Evolutionary conservation across 345 rosid species (phyloP).

Genomic region (Hypericum androsaemum): DNA sequence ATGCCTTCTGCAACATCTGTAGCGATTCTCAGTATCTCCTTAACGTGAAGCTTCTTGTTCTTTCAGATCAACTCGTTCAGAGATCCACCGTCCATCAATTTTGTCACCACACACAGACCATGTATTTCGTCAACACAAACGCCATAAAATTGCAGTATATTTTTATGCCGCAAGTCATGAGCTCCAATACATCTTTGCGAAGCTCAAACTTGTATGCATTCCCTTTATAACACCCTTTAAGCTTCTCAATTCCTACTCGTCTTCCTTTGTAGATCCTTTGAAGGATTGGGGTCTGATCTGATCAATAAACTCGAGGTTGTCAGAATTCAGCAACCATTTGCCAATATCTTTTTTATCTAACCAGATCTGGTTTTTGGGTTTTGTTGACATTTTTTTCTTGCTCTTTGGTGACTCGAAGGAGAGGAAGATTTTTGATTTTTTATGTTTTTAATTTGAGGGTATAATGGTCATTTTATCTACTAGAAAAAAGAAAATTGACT

Average conservation of each 20-base stretch:
- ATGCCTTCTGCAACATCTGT: conserved; percentile 73
- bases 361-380: no score
- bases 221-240: conserved; percentile 95
- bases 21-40: conserved; percentile 67
- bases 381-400: no score
- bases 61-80: conserved; percentile 61
- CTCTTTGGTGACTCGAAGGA: no score
- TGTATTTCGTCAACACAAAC: conserved; percentile 82
- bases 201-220: conserved; percentile 75
- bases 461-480: no score
- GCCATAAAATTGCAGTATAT: conserved; percentile 69
- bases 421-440: no score
- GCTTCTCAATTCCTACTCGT: conserved; percentile 76
- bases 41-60: conserved; percentile 69
- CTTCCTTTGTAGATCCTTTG: conserved; percentile 72
- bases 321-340: conserved; percentile 73
- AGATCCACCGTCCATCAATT: conserved; percentile 91
- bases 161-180: conserved; percentile 88
- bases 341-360: conserved; percentile 60
- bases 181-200: conserved; percentile 68
- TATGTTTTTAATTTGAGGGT: no score
- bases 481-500: no score
- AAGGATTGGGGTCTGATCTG: conserved; percentile 57
- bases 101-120: conserved; percentile 81
- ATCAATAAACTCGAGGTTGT: conserved; percentile 65